phyloP scores from a whole-genome alignment of 1,139 yeast species.

The Candida freyschussii region DNA sequence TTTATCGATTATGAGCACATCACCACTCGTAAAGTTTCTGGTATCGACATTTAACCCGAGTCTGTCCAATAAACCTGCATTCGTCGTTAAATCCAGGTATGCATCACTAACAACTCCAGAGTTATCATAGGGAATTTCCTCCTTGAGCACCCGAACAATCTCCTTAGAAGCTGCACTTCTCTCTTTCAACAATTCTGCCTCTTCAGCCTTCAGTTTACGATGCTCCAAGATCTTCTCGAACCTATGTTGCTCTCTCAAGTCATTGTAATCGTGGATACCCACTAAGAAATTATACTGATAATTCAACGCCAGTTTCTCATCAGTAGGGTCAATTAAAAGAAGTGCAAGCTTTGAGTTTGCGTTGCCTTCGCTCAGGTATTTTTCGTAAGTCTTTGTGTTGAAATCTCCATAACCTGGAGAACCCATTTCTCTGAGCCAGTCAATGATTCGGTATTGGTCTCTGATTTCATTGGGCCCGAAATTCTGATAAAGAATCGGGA shows the following conservation, averaged over 20 bases:
- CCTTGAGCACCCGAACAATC: slow-evolving; percentile 43
- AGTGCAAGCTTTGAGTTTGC: slow-evolving; percentile 6
- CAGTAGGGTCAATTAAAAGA: slow-evolving; percentile 7
- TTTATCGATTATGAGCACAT: slow-evolving; percentile 36
- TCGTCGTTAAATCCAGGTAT: slow-evolving; percentile 46
- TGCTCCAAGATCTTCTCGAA: slow-evolving; percentile 35
- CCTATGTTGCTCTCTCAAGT: slow-evolving; percentile 40
- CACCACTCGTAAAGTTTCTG: slow-evolving; percentile 40
- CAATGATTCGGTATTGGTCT: slow-evolving; percentile 36
- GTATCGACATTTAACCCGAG: slow-evolving; percentile 41
- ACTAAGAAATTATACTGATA: slow-evolving; percentile 31
- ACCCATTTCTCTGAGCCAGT: slow-evolving; percentile 16
- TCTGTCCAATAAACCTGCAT: slow-evolving; percentile 30
- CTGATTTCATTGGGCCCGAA: slow-evolving; percentile 63
- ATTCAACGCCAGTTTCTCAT: slow-evolving; percentile 4
- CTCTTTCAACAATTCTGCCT: slow-evolving; percentile 40
- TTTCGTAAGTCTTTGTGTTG: slow-evolving; percentile 2
- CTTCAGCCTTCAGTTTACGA: slow-evolving; percentile 40
- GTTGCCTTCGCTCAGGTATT: slow-evolving; percentile 6
- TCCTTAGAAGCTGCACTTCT: slow-evolving; percentile 43
- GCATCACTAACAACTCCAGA: slow-evolving; percentile 44
- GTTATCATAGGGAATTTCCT: slow-evolving; percentile 42
- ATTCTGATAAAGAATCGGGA: slow-evolving; percentile 51
- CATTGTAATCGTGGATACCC: slow-evolving; percentile 40
- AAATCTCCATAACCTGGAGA: slow-evolving; percentile 31